Evolutionary conservation across 1,284 basidiomycete species (phyloP), one percentile per base, ranked within the genome.

Genomic region (Mycena sp.): DNA sequence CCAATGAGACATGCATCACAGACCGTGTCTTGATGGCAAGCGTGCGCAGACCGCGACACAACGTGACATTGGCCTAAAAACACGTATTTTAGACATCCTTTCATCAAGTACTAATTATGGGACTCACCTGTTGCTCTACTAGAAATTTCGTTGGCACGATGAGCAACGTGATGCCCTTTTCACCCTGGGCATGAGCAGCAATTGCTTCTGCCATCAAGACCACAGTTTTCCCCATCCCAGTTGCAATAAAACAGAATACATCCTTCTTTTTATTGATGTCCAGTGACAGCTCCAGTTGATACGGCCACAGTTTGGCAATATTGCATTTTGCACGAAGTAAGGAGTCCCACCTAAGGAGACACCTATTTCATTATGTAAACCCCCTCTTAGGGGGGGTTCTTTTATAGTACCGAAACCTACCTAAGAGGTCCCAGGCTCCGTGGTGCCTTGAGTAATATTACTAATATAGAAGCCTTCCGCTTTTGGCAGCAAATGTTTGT

Each of bases 131-230:
- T 46, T 68, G 67, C 23, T 66, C 54, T 6, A 56, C 64, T 7
- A 68, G 57, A 9, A 43, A 32, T 28, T 68, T 65, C 6, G 66
- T 67, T 14, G 66, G 66, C 43, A 64, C 59, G 29, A 67, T 49
- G 6, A 58, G 10, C n/a, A 65, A 23, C n/a, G 43, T 49, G 16
- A 65, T 58, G 12, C 46, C 65, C 21, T 51, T 49, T 37, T 60
- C 63, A 2, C 44, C 45, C 21, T 40, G 58, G 10, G 37, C 60
- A 38, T 45, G 4, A 12, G 60, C 64, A 48, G 50, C 48, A 6
- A 61, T 54, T 6, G 56, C 23, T 11, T 46, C 45, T 4, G 59
- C 23, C 19, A 53, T 16, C 29, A 67, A 50, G 17, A 65, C 49
- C 11, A 65, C 25, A 5, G 58, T 67, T 38, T 67, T 67, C 10